Evolutionary conservation across 129 eudicot genomes (phyloP), one percentile per base, ranked within the genome.

Genomic region (Arctium minus): DNA sequence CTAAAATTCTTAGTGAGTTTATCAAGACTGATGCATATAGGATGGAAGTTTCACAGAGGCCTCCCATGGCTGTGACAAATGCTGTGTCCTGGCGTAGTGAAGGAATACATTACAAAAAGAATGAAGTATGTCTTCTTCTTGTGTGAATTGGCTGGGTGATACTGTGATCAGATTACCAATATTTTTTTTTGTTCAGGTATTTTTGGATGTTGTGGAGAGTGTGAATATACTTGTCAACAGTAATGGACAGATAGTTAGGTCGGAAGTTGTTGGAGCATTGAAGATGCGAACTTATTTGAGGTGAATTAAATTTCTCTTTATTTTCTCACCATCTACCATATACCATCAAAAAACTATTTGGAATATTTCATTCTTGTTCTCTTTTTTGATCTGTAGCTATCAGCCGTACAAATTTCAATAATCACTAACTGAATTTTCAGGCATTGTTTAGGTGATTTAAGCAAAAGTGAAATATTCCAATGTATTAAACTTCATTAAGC

Each of bases 81-180:
- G 98, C 94, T 37, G 98, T 94, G 35, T 94, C 98, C 2, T 94
- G 98, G 98, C 97, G 97, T 81, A 94, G 98, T 75, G 97, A 94
- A 86, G 98, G 98, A 73, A 89, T 94, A 86, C 88, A 74, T 22
- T 94, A 94, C 87, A 94, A 89, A 84, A 92, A 92, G 85, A 94
- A 94, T 85, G 97, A 94, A 80, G 98, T 92, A 79, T 53, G 87
- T 86, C 64, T 78, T 42, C 27, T 50, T 68, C 29, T 79, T 38
- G 10, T 79, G 4, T 5, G 44, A 71, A 39, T 76, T 80, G 32
- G 33, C 17, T 75, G 0, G 12, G 64, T 73, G 29, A 46, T 46
- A 27, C 12, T 35, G 33, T 18, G 35, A 56, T n/a, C 75, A 13
- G 46, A 36, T 85, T 79, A 22, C 69, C 36, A 75, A 27, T 67